phyloP scores from a whole-genome alignment of 768 basidiomycete species.

The Lactarius vividus region DNA sequence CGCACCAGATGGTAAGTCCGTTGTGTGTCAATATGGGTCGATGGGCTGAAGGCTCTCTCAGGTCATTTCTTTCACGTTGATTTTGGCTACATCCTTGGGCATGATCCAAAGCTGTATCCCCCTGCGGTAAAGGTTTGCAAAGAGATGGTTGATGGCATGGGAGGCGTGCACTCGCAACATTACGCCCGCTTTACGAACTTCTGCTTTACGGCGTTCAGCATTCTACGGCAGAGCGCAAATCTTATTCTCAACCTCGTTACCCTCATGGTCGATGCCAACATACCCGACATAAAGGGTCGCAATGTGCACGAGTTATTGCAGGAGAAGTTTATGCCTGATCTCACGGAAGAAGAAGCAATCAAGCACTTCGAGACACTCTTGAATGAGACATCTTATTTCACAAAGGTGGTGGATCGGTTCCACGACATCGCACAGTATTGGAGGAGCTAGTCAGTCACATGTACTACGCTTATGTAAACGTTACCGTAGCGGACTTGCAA shows the following conservation, averaged over 20 bases:
- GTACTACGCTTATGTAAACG: not conserved
- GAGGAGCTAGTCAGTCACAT: conserved; percentile 64
- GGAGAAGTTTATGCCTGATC: conserved; percentile 92
- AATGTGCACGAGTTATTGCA: conserved; percentile 88
- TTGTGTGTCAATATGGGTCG: not conserved
- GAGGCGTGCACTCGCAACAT: conserved; percentile 93
- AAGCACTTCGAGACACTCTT: conserved; percentile 92
- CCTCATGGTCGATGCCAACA: conserved; percentile 96
- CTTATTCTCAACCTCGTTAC: conserved; percentile 94
- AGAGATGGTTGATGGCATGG: conserved; percentile 99
- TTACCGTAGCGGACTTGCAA: not conserved
- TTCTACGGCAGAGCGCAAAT: conserved; percentile 94
- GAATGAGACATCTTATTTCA: conserved; percentile 93
- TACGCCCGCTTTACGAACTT: conserved; percentile 95
- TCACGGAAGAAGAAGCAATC: conserved; percentile 96
- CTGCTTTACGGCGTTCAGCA: conserved; percentile 97
- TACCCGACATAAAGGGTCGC: conserved; percentile 93
- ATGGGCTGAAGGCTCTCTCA: conserved; percentile 29
- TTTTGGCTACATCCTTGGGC: conserved; percentile 96
- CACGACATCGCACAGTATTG: conserved; percentile 90
- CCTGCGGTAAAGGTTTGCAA: conserved; percentile 98
- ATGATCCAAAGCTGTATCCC: conserved; percentile 96
- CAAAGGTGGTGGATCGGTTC: conserved; percentile 89
- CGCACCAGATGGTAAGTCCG: conserved; percentile 74
- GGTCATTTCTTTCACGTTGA: conserved; percentile 99